A percentile compares a stretch with the other conserved stretches of the same genome.
Conservation (phyloP, 202 grass and related monocot species). For the Miscanthus sacchariflorus region DNA sequence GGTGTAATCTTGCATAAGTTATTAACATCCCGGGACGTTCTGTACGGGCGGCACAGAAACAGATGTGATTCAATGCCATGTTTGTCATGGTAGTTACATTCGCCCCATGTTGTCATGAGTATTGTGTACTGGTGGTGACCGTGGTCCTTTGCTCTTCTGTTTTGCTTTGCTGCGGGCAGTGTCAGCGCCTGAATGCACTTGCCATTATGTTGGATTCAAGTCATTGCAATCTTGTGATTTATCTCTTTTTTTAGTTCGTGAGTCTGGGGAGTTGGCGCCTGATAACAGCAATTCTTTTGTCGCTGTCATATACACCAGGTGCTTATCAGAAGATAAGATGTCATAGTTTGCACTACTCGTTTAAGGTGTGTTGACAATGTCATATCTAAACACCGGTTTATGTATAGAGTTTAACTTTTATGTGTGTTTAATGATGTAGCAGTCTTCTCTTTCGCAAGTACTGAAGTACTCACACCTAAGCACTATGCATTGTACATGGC, state of each 20-base stretch:
- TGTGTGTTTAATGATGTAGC: not conserved
- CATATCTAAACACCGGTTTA: not conserved
- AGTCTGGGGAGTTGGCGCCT: not conserved
- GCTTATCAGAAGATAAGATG: no score
- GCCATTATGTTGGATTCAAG: not conserved
- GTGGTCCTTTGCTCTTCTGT: not conserved
- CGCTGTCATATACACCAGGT: not conserved
- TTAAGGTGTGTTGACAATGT: no score
- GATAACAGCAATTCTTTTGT: not conserved
- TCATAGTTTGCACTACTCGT: not conserved
- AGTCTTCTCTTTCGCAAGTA: not conserved
- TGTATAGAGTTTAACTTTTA: not conserved
- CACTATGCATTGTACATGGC: no score
- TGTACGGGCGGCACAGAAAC: not conserved
- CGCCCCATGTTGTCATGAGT: not conserved
- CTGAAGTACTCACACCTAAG: not conserved
- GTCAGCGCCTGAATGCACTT: not conserved
- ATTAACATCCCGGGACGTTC: no score
- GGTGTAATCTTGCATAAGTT: not conserved
- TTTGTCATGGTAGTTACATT: not conserved
- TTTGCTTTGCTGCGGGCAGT: not conserved
- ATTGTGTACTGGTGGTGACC: not conserved
- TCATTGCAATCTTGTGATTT: not conserved
- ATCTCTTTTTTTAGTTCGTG: not conserved
- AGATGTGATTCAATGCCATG: conserved; percentile 6